Base-by-base conservation (phyloP, 257 asterid species). In the Primulina eburnea region DNA sequence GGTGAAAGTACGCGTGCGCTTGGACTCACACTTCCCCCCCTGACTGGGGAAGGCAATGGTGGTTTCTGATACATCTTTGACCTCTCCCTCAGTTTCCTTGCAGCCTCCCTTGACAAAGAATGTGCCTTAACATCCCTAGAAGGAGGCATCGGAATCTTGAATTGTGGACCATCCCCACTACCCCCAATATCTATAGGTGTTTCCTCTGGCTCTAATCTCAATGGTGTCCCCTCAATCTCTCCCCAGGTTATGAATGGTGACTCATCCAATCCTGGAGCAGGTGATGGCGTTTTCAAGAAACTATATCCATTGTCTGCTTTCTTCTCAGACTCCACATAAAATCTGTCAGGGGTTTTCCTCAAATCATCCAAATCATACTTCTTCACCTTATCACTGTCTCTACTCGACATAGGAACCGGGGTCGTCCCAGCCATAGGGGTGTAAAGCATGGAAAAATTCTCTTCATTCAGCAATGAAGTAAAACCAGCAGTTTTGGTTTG, bases 161-260 rank as follows among this genome's bases (percentile, higher is more conserved):
- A 93, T 69, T 90, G 97, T 3, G 96, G 96, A 38, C 97, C 96
- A 58, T 77, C 75, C 24, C 94, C 96, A 63, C 84, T 83, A 29
- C 98, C 97, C 7, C 99, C 97, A 24, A 93, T 93, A 76, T 89
- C 97, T 57, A 90, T 75, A 0, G 99, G 99, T 0, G 96, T 90
- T 53, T 90, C 99, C 84, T 93, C 99, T 14, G 87, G 63, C 75
- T 93, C 99, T 87, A 93, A 78, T 79, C 99, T 84, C 75, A 93
- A 33, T 0, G 99, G 99, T 0, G 96, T 93, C 55, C 97, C 99
- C 72, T 93, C 99, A 69, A 93, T 93, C 71, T 93, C 99, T 60
- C 99, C 97, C 99, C 99, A 93, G 0, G 99, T 93, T 59, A 90
- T 86, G 67, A 93, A 85, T 0, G 97, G 99, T 0, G 99, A 93